A percentile compares a stretch with the other conserved stretches of the same genome.
Evolutionary conservation across 2,329 filamentous ascomycete genomes (phyloP).

Genomic region (Fusarium cyanostomum): DNA sequence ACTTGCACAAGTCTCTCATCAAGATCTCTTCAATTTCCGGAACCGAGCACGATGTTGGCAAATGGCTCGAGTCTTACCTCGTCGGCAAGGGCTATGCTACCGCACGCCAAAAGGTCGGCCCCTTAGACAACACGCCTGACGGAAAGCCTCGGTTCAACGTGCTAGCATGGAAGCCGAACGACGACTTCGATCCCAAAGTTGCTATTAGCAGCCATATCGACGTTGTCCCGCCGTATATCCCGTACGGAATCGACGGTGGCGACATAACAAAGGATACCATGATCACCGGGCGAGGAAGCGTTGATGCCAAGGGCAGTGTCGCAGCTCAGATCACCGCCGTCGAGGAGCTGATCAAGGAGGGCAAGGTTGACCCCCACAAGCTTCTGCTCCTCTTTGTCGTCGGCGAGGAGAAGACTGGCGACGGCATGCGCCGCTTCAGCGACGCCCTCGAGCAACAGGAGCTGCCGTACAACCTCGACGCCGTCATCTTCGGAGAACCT

Average conservation of each 20-base stretch:
- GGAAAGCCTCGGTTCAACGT: conserved; percentile 70
- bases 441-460: conserved; percentile 46
- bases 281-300: conserved; percentile 78
- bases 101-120: conserved; percentile 53
- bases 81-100: conserved; percentile 55
- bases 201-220: conserved; percentile 87
- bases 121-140: conserved; percentile 43
- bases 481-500: conserved; percentile 91
- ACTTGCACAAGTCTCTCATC: conserved; percentile 79
- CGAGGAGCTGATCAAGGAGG: conserved; percentile 58
- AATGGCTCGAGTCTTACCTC: conserved; percentile 75
- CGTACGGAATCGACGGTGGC: conserved; percentile 67
- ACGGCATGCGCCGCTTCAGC: conserved; percentile 76
- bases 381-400: conserved; percentile 75
- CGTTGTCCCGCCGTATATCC: conserved; percentile 76
- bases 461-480: conserved; percentile 58
- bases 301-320: conserved; percentile 76
- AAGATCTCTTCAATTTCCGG: conserved; percentile 76
- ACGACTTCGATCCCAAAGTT: conserved; percentile 62
- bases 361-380: conserved; percentile 57
- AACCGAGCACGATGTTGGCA: conserved; percentile 73
- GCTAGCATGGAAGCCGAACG: conserved; percentile 68
- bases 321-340: conserved; percentile 79
- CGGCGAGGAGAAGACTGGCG: conserved; percentile 82
- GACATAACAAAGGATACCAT: conserved; percentile 55